Evolutionary conservation across 805 yeast species (phyloP), one percentile per base, ranked within the genome.

Genomic region (Candida ulmi): DNA sequence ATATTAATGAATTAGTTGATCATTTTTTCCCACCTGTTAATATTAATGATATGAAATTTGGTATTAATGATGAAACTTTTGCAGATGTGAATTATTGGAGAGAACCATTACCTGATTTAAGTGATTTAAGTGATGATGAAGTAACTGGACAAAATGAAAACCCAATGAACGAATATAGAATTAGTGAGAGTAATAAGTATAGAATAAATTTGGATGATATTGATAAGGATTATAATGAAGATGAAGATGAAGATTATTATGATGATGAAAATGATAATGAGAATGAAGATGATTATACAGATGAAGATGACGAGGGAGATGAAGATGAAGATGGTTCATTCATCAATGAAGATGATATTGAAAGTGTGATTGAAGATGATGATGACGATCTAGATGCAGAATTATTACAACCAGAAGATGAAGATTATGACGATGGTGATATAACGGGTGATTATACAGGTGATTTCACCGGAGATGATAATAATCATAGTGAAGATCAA

Each of bases 81-180:
- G 85, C 87, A 8, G 99, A 93, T 62, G 85, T 85, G 33, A 90
- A 85, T 55, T 93, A 74, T 59, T 93, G 99, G 99, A 69, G 95
- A 47, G 91, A 81, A 38, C 95, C 96, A 1, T 52, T 90, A 19
- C 63, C 73, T 4, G 78, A 79, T 44, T 52, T 83, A 18, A 74
- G 76, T 42, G 85, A 80, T 41, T 63, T 76, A 33, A 72, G 79
- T 35, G 86, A 78, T 39, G 60, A 57, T 8, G 66, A 56, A 3
- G 56, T 44, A 57, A 68, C 41, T 3, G 43, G 41, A 2, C 23
- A 13, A 4, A 39, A 41, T 31, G 38, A 39, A 11, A 46, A 43
- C 7, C 41, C 46, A 19, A 33, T 31, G 35, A 44, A 45, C 28
- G 44, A 42, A 38, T 23, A 38, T 32, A 35, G 11, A 36, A 27